Base-by-base conservation (phyloP, 2,329 filamentous ascomycete genomes). In the Dryadomyces quercivorus region DNA sequence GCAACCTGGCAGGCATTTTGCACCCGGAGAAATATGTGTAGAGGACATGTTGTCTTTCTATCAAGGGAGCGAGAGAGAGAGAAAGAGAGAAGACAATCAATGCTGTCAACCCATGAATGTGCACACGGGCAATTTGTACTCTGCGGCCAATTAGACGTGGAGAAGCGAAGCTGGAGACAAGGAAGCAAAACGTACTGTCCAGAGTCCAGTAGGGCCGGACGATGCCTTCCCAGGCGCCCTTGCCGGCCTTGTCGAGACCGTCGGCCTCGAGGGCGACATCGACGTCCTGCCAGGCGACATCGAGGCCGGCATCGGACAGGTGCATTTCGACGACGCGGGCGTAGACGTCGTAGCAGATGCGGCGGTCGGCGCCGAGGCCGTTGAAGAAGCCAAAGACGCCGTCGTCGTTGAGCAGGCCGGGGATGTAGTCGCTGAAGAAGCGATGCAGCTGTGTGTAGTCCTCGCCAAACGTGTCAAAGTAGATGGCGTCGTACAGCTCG, bases 381-480 rank as follows among this genome's bases (percentile, higher is more conserved):
- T 94, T 90, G 66, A 95, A 88, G 69, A 92, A 94, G 59, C 91
- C 84, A 66, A 94, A 95, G 9, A 84, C 78, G 57, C 91, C 86
- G 4, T 78, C 70, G 21, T 77, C 73, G 60, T 87, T 84, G 48
- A 98, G 72, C 53, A 97, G 69, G 0, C 82, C 85, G 36, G 93
- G 88, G 12, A 97, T 84, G 61, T 86, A 82, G 67, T 97, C 93
- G 2, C 80, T 85, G 66, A 97, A 95, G 72, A 97, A 96, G 57
- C 83, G 76, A 49, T 85, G 85, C 31, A 97, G 80, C 66, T 92
- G 87, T 2, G 76, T 75, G 69, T 97, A 98, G 59, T 93, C 88
- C 70, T 98, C 93, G 7, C 90, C 93, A 67, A 97, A 97, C 0
- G 93, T 98, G 66, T 98, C 93, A 64, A 96, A 97, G 73, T 97